Evolutionary conservation across 176 grass and related monocot genomes (phyloP), one percentile per base, ranked within the genome.

Genomic region (Avena insularis): DNA sequence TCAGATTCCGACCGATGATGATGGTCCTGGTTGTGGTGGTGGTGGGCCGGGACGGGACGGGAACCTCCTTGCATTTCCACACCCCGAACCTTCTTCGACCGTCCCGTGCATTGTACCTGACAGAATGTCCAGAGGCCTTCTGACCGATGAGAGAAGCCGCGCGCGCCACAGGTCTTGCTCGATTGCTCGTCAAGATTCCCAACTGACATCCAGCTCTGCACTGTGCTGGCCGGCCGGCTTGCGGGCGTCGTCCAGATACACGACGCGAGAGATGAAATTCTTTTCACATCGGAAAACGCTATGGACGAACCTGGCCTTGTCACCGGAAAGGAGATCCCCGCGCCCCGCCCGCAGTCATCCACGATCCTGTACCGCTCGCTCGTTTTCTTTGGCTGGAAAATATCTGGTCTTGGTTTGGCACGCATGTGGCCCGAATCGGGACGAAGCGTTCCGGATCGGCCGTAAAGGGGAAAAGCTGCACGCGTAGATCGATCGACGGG

Each of bases 281-380:
- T 72, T 48, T 86, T 87, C 55, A 27, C 65, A 50, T 33, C 23
- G 20, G 36, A 25, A 45, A 31, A 83, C 64, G 29, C 80, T 10
- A 31, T 11, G 49, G 53, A 35, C 23, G 36, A 38, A 38, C 36
- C 36, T 38, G 36, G 36, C 45, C 72, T 54, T 48, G 67, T 9
- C 50, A 43, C 20, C 12, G 35, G 67, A 10, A 70, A 40, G 29
- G 9, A 54, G 71, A 51, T 51, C 71, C 31, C 25, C 12, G 23
- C 61, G 23, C 10, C 20, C 23, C n/a, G 8, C 11, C 71, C 13
- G 23, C 71, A 48, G 29, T 65, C 45, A 33, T 58, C 0, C 33
- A 9, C 9, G 38, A 71, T 48, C 54, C 5, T 9, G 76, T 70
- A 9, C 19, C 77, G 47, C n/a, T 73, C 55, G 31, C 45, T 20